Evolutionary conservation across 805 yeast species (phyloP).

Genomic region (Candida loeiensis): DNA sequence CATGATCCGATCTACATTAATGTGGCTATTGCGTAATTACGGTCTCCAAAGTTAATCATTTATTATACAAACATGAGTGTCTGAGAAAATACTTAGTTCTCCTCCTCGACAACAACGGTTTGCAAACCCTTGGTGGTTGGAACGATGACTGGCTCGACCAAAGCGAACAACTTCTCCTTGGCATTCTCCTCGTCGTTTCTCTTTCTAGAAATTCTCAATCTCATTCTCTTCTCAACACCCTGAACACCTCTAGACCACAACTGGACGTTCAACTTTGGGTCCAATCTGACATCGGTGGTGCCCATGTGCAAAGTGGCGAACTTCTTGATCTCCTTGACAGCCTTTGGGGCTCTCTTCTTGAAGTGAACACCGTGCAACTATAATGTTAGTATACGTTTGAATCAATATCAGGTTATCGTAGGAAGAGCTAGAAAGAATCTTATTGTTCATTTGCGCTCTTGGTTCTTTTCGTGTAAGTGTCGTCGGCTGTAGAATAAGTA

Average conservation of each 20-base stretch:
- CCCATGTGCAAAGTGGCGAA: slow-evolving; percentile 99
- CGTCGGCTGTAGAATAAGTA: too few species aligned
- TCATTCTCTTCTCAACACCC: slow-evolving; percentile 97
- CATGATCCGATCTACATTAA: too few species aligned
- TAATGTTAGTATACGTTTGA: slow-evolving; percentile 38
- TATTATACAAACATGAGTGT: slow-evolving; percentile 15
- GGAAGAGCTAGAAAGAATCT: too few species aligned
- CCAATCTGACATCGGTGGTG: slow-evolving; percentile 97
- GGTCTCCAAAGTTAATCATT: slow-evolving; percentile 8
- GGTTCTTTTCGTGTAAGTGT: too few species aligned
- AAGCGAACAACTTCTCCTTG: slow-evolving; percentile 94
- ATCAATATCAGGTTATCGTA: not conserved
- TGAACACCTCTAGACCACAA: slow-evolving; percentile 99
- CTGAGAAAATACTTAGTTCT: slow-evolving; percentile 20
- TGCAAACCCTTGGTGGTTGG: slow-evolving; percentile 95
- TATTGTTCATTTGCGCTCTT: too few species aligned
- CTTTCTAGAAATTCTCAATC: slow-evolving; percentile 98
- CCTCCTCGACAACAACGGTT: slow-evolving; percentile 94
- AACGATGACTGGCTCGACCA: slow-evolving; percentile 95
- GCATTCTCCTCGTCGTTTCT: slow-evolving; percentile 99
- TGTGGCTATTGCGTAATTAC: too few species aligned
- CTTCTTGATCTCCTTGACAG: slow-evolving; percentile 98
- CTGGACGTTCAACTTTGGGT: slow-evolving; percentile 97
- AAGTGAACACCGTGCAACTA: slow-evolving; percentile 97
- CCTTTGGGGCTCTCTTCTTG: slow-evolving; percentile 99